Evolutionary conservation across 228 moss, liverwort and hornwort species (phyloP), one percentile per base, ranked within the genome.

Genomic region (Sphagnum fallax): DNA sequence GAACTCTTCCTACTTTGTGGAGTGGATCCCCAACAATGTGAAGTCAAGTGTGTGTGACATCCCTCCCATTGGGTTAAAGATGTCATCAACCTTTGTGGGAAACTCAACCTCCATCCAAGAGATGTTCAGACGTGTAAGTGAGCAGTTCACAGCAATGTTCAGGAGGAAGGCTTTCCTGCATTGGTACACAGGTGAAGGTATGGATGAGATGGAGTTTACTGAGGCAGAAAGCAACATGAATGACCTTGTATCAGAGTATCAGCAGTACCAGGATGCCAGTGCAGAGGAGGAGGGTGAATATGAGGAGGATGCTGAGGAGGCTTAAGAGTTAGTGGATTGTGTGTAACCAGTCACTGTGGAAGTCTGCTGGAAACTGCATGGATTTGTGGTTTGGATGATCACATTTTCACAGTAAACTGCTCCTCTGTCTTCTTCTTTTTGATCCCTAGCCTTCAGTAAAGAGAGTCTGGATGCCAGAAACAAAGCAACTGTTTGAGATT

Each of bases 11-110:
- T 78, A 78, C 71, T 78, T 78, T 70, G 78, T 78, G 53, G 78
- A 78, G 70, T 70, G 70, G 70, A 61, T 82, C 58, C 71, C 76
- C 61, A 76, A 82, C 71, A 82, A 82, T 62, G 82, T 82, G 78
- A 82, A 82, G 78, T 82, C 82, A 6, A 75, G 75, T 0, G 82
- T 82, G 53, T 82, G 82, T 67, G 82, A 82, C 67, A 82, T 82
- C 10, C 82, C 82, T 6, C 82, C 82, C 5, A 82, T 75, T 2
- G 82, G 82, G 3, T 13, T 82, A 64, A 82, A 82, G 75, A 82
- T 82, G 82, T 82, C 82, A 9, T 82, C 82, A 5, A 82, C 82
- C 6, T 82, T 82, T 16, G 75, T 82, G 52, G 82, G 82, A 0
- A 82, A 82, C 65, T 82, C 82, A 5, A 82, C 82, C 0, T 76